Percentiles rank a stretch among this genome's conserved stretches.
phyloP scores from a whole-genome alignment of 2,329 filamentous ascomycete species.

The Fusarium sp. region DNA sequence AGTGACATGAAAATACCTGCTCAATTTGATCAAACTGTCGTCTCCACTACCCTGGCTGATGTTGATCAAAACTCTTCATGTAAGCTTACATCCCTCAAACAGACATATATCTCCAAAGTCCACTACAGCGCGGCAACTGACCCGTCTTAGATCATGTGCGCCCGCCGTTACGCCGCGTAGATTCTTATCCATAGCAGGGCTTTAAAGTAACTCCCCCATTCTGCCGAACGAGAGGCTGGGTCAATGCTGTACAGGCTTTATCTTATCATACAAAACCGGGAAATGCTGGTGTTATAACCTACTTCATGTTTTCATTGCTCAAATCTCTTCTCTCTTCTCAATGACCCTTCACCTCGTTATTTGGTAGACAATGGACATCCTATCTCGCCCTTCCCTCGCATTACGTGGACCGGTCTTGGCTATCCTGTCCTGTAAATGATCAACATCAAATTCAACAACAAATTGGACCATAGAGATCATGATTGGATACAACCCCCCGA shows the following conservation, averaged over 20 bases:
- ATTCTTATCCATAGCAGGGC: neutral
- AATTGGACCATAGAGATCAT: rapidly evolving
- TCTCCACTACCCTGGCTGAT: neutral
- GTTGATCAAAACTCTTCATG: neutral
- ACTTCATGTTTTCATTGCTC: no score
- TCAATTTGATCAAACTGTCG: neutral
- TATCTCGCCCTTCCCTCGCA: neutral
- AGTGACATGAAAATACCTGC: neutral
- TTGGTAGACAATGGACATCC: neutral
- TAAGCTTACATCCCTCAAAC: neutral
- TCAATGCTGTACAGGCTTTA: no score
- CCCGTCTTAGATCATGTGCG: neutral
- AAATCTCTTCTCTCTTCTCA: neutral
- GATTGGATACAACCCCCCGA: neutral
- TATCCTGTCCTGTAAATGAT: neutral
- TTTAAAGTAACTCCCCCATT: neutral
- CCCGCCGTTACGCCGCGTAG: neutral
- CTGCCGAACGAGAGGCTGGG: neutral
- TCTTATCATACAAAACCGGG: no score
- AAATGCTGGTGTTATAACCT: no score
- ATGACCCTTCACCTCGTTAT: neutral
- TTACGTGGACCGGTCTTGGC: neutral
- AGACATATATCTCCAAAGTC: neutral
- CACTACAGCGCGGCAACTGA: neutral
- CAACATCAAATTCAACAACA: neutral